Conservation (phyloP, 768 basidiomycete genomes). For the Mycena kentingensis region DNA sequence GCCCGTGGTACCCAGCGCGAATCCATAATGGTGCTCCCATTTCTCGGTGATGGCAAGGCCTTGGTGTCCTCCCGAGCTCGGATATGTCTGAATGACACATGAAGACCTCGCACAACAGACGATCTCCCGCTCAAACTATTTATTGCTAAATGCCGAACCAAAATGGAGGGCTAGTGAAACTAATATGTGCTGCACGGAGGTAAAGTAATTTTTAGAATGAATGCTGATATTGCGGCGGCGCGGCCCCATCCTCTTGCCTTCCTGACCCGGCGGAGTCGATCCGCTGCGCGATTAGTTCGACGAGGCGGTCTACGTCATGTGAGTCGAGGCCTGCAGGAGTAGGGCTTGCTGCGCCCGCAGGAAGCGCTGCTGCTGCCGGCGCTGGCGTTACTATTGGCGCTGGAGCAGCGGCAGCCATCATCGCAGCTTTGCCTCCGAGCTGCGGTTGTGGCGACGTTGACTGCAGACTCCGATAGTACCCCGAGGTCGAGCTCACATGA, state of each 20-base stretch:
- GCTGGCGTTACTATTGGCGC: not conserved
- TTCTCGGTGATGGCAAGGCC: too few species aligned
- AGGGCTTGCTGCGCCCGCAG: not conserved
- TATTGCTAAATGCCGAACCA: too few species aligned
- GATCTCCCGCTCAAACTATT: too few species aligned
- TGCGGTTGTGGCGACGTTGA: not conserved
- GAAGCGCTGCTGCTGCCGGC: not conserved
- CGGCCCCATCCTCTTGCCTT: not conserved
- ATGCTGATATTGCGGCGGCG: constrained; percentile 13
- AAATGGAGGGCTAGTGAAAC: not conserved
- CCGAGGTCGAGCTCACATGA: too few species aligned
- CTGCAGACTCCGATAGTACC: too few species aligned
- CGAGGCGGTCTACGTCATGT: constrained; percentile 11
- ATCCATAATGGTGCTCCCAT: too few species aligned
- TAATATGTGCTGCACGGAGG: not conserved
- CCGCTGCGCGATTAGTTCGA: constrained; percentile 14
- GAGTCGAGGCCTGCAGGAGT: not conserved
- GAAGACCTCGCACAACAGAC: too few species aligned
- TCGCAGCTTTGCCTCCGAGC: not conserved
- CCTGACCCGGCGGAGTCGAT: constrained; percentile 10
- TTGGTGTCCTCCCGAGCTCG: too few species aligned
- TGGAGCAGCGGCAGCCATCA: not conserved
- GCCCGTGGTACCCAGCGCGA: too few species aligned
- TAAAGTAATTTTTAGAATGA: too few species aligned
- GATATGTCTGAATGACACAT: too few species aligned